Evolutionary conservation across 1,284 basidiomycete species (phyloP).

Genomic region (Cerrena zonata): DNA sequence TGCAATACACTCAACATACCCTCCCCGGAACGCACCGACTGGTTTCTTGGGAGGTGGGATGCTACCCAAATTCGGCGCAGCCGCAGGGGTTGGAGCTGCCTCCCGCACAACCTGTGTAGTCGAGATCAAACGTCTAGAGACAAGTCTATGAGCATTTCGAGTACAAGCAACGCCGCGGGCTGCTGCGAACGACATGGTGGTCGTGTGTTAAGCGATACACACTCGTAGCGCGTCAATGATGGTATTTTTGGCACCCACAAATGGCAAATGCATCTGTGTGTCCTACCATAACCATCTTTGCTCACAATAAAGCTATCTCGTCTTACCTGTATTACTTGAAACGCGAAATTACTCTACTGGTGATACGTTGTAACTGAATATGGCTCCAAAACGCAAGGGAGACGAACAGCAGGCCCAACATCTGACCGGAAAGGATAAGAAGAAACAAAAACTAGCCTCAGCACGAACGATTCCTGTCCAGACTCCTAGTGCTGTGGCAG

Average conservation of each 20-base stretch:
- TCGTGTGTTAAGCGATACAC: not conserved
- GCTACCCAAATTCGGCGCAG: constrained; percentile 48
- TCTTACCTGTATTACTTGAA: too few relatives aligned
- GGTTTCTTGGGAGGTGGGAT: constrained; percentile 66
- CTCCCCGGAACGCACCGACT: constrained; percentile 79
- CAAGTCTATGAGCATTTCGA: constrained; percentile 9
- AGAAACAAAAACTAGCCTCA: constrained; percentile 57
- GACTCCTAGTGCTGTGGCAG: constrained; percentile 26
- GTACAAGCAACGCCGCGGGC: constrained; percentile 36
- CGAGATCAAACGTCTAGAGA: constrained; percentile 28
- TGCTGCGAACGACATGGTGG: constrained; percentile 36
- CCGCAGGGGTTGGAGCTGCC: constrained; percentile 25
- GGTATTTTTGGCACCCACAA: too few relatives aligned
- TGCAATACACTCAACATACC: constrained; percentile 37
- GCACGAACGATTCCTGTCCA: constrained; percentile 66
- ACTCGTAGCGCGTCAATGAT: too few relatives aligned
- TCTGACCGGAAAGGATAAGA: constrained; percentile 49
- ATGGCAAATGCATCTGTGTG: too few relatives aligned
- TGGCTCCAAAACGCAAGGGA: constrained; percentile 33
- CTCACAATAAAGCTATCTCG: too few relatives aligned
- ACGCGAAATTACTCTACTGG: too few relatives aligned
- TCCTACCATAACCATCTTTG: too few relatives aligned
- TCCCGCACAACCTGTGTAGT: constrained; percentile 40
- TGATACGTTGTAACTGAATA: too few relatives aligned
- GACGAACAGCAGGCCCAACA: constrained; percentile 28